Evolutionary conservation across 1,284 basidiomycete species (phyloP).

Genomic region (Cystobasidium pallidum): DNA sequence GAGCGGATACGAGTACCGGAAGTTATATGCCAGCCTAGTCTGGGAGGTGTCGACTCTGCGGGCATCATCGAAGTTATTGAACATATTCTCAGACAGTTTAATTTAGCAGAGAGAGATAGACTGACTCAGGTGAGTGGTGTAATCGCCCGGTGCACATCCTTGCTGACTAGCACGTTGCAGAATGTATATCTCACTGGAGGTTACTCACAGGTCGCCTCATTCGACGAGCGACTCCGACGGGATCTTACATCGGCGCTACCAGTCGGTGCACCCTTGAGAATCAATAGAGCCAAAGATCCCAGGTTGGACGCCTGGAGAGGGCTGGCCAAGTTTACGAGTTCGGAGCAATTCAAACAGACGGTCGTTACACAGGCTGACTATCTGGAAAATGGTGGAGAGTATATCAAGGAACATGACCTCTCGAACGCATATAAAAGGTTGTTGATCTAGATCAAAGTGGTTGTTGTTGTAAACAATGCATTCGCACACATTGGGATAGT

Average conservation of each 20-base stretch:
- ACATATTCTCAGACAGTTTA: conserved; percentile 80
- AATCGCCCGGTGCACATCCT: conserved; percentile 43
- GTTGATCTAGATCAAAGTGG: neutral
- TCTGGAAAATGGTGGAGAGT: conserved; percentile 86
- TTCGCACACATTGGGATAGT: no score
- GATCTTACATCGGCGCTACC: conserved; percentile 78
- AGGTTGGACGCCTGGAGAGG: conserved; percentile 36
- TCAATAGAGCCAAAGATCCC: conserved; percentile 65
- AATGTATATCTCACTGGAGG: conserved; percentile 91
- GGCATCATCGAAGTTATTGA: conserved; percentile 89
- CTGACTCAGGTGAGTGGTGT: conserved; percentile 61
- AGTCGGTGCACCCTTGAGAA: conserved; percentile 70
- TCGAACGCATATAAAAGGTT: conserved; percentile 36
- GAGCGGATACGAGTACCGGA: conserved; percentile 93
- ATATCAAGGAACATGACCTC: conserved; percentile 60
- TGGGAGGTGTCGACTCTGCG: conserved; percentile 93
- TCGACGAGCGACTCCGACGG: conserved; percentile 69
- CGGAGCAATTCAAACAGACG: conserved; percentile 64
- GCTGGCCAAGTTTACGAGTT: conserved; percentile 59
- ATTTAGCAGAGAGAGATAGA: conserved; percentile 66
- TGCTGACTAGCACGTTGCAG: conserved; percentile 57
- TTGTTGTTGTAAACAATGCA: conserved; percentile 24
- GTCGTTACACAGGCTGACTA: conserved; percentile 78
- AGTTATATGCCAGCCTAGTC: conserved; percentile 86
- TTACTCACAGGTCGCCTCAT: conserved; percentile 73